phyloP scores from a whole-genome alignment of 2,329 filamentous ascomycete genomes.

The Monosporascus sp. region DNA sequence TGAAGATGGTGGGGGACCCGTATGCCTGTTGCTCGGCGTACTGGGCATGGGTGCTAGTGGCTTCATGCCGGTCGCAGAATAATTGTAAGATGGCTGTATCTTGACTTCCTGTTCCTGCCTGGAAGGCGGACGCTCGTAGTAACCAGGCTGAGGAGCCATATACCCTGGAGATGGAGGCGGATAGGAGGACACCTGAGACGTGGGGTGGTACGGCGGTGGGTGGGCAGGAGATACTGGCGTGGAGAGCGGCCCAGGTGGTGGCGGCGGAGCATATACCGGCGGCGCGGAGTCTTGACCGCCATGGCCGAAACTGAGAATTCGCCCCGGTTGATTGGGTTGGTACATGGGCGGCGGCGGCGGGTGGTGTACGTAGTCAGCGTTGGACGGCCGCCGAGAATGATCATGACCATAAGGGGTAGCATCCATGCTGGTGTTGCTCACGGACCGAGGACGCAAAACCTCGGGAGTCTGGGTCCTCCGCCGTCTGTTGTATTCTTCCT shows the following conservation, averaged over 20 bases:
- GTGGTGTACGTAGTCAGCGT: constrained; percentile 20
- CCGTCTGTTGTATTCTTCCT: constrained; percentile 44
- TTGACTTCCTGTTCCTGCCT: constrained; percentile 16
- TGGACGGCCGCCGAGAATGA: constrained; percentile 21
- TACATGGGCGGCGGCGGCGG: constrained; percentile 22
- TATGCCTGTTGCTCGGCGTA: not conserved
- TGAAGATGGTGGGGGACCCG: not conserved
- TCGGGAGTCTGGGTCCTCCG: constrained; percentile 26
- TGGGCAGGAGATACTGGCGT: constrained; percentile 25
- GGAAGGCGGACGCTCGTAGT: constrained; percentile 17
- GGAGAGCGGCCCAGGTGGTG: constrained; percentile 17
- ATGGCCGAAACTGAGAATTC: constrained; percentile 21
- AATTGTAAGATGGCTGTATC: constrained; percentile 15
- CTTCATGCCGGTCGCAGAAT: not conserved
- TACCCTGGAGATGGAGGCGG: constrained; percentile 16
- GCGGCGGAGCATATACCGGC: constrained; percentile 20
- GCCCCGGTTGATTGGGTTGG: constrained; percentile 16
- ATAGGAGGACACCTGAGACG: constrained; percentile 1
- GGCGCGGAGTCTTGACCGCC: constrained; percentile 18
- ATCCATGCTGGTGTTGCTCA: constrained; percentile 27
- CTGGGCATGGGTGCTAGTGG: not conserved
- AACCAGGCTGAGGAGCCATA: constrained; percentile 7
- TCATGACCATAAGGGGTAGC: constrained; percentile 19
- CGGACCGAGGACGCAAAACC: constrained; percentile 22
- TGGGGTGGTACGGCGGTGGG: not conserved